Evolutionary conservation across 2,329 filamentous ascomycete genomes (phyloP), one percentile per base, ranked within the genome.

Genomic region (Cladosporium phlei): DNA sequence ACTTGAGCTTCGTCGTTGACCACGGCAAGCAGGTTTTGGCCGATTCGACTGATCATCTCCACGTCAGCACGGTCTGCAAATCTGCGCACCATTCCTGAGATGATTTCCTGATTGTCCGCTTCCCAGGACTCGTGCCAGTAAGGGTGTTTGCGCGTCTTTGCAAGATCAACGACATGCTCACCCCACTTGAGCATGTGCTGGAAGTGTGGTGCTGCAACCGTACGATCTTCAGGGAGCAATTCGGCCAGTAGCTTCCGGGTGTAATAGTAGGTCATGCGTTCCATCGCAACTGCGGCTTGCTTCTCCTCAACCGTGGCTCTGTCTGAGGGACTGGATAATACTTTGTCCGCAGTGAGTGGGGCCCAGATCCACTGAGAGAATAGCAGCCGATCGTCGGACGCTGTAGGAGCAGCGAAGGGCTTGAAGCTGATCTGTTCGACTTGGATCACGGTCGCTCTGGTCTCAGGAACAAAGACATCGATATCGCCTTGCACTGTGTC

Each of bases 321-420:
- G 27, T 53, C 28, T 17, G 51, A n/a, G 11, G 49, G 39, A 12
- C 34, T 35, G 37, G 40, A 43, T 16, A 42, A 40, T 12, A 48
- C 46, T 12, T 48, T 51, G 34, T 37, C 49, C n/a, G 21, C 50
- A 7, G 50, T 50, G 32, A 49, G 46, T 14, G 50, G 48, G 43
- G 50, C 48, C 52, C 53, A 54, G 3, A 46, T 47, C 49, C 50
- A 54, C n/a, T 46, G 33, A 9, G 48, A 47, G 42, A 53, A 54
- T 43, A 54, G 17, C 47, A 51, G 30, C 48, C 49, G 49, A 52
- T 56, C 30, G 22, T 49, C 42, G 3, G 30, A 40, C 2, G 34
- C 30, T 12, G 38, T n/a, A 3, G 46, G 28, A 10, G 47, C 14
- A 38, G 40, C 21, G 19, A 49, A 24, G 29, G 47, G 14, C 12